Percentiles rank a stretch among this genome's conserved stretches.
phyloP scores from a whole-genome alignment of 2,329 filamentous ascomycete species.

The Talaromyces sp. region DNA sequence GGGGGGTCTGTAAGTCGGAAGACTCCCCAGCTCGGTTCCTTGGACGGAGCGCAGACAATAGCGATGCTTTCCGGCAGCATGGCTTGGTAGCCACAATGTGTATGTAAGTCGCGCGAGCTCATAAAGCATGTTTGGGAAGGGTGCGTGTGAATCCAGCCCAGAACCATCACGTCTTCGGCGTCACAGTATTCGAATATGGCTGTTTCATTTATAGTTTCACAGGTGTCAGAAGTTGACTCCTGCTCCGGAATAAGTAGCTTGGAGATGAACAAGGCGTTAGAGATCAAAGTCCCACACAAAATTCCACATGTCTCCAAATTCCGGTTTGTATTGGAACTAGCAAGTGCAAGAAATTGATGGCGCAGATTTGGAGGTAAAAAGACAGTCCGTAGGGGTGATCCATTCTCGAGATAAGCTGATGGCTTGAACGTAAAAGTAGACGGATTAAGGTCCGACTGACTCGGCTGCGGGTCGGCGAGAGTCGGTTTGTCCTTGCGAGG shows the following conservation, averaged over 20 bases:
- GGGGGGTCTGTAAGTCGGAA: constrained; percentile 93
- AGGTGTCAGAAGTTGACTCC: constrained; percentile 83
- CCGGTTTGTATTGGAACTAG: constrained; percentile 66
- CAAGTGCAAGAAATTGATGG: constrained; percentile 65
- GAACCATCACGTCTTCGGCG: constrained; percentile 71
- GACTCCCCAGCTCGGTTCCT: constrained; percentile 70
- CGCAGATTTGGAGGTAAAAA: constrained; percentile 78
- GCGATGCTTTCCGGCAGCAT: constrained; percentile 96
- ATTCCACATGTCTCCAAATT: constrained; percentile 96
- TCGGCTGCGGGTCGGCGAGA: constrained; percentile 14
- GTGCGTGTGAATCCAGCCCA: constrained; percentile 98
- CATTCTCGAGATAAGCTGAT: constrained; percentile 83
- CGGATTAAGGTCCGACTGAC: constrained; percentile 26
- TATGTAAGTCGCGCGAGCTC: constrained; percentile 90
- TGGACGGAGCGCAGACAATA: constrained; percentile 87
- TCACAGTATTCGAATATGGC: constrained; percentile 87
- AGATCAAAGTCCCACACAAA: constrained; percentile 81
- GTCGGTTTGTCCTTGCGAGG: constrained; percentile 21
- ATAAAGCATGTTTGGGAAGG: constrained; percentile 97
- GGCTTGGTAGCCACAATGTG: constrained; percentile 87
- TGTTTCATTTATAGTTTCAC: constrained; percentile 83
- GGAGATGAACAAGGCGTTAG: constrained; percentile 88
- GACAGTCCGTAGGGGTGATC: constrained; percentile 75
- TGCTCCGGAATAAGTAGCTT: constrained; percentile 88
- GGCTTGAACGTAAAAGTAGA: constrained; percentile 72